These are phyloP conservation scores for Quaeritorhiza haematococci DNA, from an alignment of 371 early-diverging fungal species.

Conservation along the genomic window DNA sequence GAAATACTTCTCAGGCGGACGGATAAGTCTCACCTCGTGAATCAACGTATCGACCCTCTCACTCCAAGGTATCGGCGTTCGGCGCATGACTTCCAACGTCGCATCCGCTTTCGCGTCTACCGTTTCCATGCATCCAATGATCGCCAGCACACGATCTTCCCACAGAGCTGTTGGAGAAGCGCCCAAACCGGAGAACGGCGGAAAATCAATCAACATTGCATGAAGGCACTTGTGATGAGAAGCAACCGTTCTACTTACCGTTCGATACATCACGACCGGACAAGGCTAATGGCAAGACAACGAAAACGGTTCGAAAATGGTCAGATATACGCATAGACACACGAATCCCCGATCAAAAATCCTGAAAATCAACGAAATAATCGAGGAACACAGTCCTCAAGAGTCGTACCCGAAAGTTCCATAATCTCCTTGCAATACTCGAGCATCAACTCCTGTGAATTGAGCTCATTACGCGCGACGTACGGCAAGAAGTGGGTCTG, in stretches of 20 bases:
- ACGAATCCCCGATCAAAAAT: too few species aligned
- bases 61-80: constrained; percentile 53
- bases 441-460: constrained; percentile 28
- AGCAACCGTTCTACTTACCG: not conserved
- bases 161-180: constrained; percentile 19
- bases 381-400: too few species aligned
- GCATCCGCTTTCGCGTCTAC: constrained; percentile 22
- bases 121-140: constrained; percentile 23
- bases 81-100: constrained; percentile 45
- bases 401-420: constrained; percentile 25
- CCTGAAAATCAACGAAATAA: too few species aligned
- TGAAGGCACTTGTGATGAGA: not conserved
- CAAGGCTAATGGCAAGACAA: constrained; percentile 1
- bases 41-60: constrained; percentile 31
- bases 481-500: constrained; percentile 41
- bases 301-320: constrained; percentile 1
- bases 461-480: constrained; percentile 33
- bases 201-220: not conserved
- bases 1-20: not conserved
- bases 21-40: constrained; percentile 3
- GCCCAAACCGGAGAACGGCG: too few species aligned
- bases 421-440: constrained; percentile 46
- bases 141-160: constrained; percentile 44
- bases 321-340: not conserved
- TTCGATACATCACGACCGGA: not conserved